A percentile compares a stretch with the other conserved stretches of the same genome.
Evolutionary conservation across 2,329 filamentous ascomycete genomes (phyloP).

Genomic region (Colletotrichum lini): DNA sequence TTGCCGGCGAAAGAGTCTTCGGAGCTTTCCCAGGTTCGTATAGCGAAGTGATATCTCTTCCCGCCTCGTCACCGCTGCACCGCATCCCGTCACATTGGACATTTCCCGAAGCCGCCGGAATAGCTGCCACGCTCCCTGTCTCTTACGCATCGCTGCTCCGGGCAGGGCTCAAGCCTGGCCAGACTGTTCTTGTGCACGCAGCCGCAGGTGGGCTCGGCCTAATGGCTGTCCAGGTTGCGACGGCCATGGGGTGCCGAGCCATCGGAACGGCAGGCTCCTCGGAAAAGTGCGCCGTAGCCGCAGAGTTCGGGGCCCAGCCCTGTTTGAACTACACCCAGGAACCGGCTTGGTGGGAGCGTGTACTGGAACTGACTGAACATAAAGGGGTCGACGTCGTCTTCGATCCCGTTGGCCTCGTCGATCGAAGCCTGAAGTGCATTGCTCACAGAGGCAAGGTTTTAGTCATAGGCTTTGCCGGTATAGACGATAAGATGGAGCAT

Average conservation of each 20-base stretch:
- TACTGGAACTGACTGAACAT: constrained; percentile 62
- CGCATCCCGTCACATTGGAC: constrained; percentile 61
- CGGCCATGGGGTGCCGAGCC: constrained; percentile 65
- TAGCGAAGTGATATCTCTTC: constrained; percentile 64
- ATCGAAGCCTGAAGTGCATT: constrained; percentile 67
- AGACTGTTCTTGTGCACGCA: constrained; percentile 68
- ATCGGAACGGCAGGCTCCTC: constrained; percentile 65
- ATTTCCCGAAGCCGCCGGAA: constrained; percentile 65
- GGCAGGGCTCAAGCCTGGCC: constrained; percentile 58
- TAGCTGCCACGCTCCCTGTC: constrained; percentile 67
- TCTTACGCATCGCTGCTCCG: constrained; percentile 65
- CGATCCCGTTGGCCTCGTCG: constrained; percentile 71
- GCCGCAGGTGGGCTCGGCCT: constrained; percentile 69
- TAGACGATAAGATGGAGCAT: constrained; percentile 66
- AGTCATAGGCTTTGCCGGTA: constrained; percentile 71
- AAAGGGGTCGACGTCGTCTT: constrained; percentile 70
- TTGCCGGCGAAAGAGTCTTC: constrained; percentile 67
- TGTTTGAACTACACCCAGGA: constrained; percentile 57
- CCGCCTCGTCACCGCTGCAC: constrained; percentile 53
- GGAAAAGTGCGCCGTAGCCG: constrained; percentile 60
- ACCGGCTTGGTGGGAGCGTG: constrained; percentile 63
- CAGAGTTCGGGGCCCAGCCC: constrained; percentile 55
- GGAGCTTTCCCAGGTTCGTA: constrained; percentile 67
- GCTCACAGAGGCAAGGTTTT: constrained; percentile 68
- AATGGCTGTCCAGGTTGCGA: constrained; percentile 70